Evolutionary conservation across 768 basidiomycete species (phyloP), one percentile per base, ranked within the genome.

Genomic region (Boletus reticuloceps): DNA sequence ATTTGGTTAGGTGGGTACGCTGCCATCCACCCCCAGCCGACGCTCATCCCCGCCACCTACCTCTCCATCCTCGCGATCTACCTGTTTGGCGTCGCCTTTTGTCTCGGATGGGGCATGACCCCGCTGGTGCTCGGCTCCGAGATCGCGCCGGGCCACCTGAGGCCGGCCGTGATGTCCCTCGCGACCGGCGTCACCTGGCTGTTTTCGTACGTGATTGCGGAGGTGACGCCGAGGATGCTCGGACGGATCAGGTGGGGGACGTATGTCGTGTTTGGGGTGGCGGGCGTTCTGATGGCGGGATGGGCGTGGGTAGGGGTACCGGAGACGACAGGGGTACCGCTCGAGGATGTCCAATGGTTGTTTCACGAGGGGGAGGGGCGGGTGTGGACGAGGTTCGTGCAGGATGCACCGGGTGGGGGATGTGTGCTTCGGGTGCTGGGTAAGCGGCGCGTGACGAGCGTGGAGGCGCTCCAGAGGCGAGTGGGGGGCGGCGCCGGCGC

Each of bases 221-320:
- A 76, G 56, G 45, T 69, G 43, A 75, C 74, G 20, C 74, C 75
- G n/a, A 67, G 54, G 43, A 70, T 76, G 70, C 58, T 76, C 8
- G 47, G 56, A 7, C 43, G 20, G 37, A 67, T 71, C 31, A 52
- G 40, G 14, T 69, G 62, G 55, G 68, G 68, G 22, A 74, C 73
- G 43, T 74, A 66, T 51, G 42, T 72, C 25, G 55, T 71, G 17
- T 74, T 74, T 50, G 73, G 73, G 2, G 41, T 65, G 25, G 65
- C 62, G 39, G 65, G 66, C 17, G 29, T 71, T 2, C 43, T 61
- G 52, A 71, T 76, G 66, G 64, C 64, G 42, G 55, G 47, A 16
- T 77, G 65, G 72, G 68, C 64, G 38, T 71, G 72, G 64, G 56
- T 60, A n/a, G 69, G 70, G 47, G 64, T 77, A 8, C 76, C 76